phyloP scores from a whole-genome alignment of 2,329 filamentous ascomycete genomes.

The Metarhizium robertsii region DNA sequence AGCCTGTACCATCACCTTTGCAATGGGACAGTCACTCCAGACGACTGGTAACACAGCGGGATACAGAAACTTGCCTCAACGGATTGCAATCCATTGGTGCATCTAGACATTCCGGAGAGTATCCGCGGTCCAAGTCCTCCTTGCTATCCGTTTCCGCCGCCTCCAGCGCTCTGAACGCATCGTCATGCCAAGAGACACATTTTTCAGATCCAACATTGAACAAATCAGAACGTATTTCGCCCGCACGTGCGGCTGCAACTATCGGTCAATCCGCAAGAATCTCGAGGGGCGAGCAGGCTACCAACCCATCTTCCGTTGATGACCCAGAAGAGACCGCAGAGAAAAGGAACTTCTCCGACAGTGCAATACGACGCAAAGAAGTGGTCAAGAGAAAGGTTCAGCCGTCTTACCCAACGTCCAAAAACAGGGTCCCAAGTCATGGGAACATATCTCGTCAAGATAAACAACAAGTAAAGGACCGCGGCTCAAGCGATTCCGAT shows the following conservation, averaged over 20 bases:
- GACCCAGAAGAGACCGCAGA: slow-evolving; percentile 14
- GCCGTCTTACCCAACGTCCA: slow-evolving; percentile 1
- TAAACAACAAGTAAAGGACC: slow-evolving; percentile 9
- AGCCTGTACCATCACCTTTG: slow-evolving; percentile 20
- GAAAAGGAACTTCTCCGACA: slow-evolving; percentile 10
- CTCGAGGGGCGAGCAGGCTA: not conserved
- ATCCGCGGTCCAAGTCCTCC: slow-evolving; percentile 28
- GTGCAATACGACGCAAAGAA: slow-evolving; percentile 8
- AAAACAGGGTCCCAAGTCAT: not conserved
- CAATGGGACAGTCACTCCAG: slow-evolving; percentile 49
- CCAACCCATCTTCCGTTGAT: slow-evolving; percentile 10
- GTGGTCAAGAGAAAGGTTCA: slow-evolving; percentile 7
- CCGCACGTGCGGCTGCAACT: slow-evolving; percentile 2
- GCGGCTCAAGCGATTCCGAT: slow-evolving; percentile 11
- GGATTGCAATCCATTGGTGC: slow-evolving; percentile 19
- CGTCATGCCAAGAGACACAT: slow-evolving; percentile 15
- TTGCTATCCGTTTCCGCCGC: slow-evolving; percentile 46
- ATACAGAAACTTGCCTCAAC: slow-evolving; percentile 18
- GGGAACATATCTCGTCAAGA: slow-evolving; percentile 11
- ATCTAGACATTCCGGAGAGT: slow-evolving; percentile 31
- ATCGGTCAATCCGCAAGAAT: slow-evolving; percentile 3
- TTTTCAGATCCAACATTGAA: slow-evolving; percentile 10
- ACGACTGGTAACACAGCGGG: slow-evolving; percentile 34
- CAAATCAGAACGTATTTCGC: slow-evolving; percentile 10
- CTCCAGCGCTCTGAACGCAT: slow-evolving; percentile 41